Base-by-base conservation (phyloP, 2,329 filamentous ascomycete species). In the Fusarium denticulatum region DNA sequence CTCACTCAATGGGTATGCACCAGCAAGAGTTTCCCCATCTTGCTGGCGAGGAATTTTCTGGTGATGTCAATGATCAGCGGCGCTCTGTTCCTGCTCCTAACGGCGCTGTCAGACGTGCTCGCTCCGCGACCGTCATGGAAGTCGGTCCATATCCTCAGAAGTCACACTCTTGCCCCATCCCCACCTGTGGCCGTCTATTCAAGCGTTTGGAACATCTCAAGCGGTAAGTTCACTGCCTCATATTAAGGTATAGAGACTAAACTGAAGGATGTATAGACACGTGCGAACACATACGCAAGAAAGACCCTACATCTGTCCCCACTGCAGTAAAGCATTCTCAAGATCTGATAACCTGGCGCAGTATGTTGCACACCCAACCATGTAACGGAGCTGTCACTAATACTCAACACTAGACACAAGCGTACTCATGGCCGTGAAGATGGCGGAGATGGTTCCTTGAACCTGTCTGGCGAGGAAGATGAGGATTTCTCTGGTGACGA, bases 201-300 rank as follows among this genome's bases (percentile, higher is more conserved):
- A 99, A 99, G 91, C 92, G 96, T 84, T 90, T 99, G 87, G 96
- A 99, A 87, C 96, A 99, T 86, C 91, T 99, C 81, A 99, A 99
- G 90, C 92, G 96, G 94, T 97, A 94, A 91, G 81, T 80, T 79
- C 74, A 82, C 84, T 82, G 76, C 74, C 80, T 83, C 82, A 78
- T 42, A 82, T 78, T 13, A 15, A 55, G 43, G 20, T 32, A 26
- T 47, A 55, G 49, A 69, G 58, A 69, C 76, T 79, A 55, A 79
- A 50, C 16, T 45, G 56, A 49, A 36, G 14, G 58, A 52, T 28
- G 11, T 36, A 82, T 89, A 97, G 95, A 89, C 96, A 99, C 86
- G 96, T 99, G 83, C 94, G 96, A 86, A 99, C 96, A 80, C 96
- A 99, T 88, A 99, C 96, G 64, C 96, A 99, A 88, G 96, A 99